phyloP scores from a whole-genome alignment of 257 asterid genomes.

The Fraxinus anomala region DNA sequence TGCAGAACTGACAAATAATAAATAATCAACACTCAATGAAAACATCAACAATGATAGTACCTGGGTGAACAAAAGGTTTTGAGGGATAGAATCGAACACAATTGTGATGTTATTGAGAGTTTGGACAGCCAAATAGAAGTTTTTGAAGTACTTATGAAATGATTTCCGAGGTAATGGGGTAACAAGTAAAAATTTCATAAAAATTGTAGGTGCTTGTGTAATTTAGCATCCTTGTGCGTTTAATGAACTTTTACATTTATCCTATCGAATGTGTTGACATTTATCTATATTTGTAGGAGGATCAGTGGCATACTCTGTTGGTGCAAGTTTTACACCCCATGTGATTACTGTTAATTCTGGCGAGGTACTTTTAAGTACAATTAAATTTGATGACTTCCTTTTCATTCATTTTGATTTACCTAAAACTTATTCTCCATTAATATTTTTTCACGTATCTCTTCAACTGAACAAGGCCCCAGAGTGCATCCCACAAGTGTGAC shows the following conservation, averaged over 20 bases:
- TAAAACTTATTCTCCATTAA: background rate
- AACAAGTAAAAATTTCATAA: background rate
- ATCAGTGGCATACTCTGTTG: constrained; percentile 41
- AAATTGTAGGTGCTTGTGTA: background rate
- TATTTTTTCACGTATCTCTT: background rate
- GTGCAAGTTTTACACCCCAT: constrained; percentile 76
- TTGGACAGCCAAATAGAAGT: background rate
- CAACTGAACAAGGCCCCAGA: background rate
- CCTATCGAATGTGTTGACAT: constrained; percentile 12
- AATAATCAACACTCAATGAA: constrained; percentile 2
- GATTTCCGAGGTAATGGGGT: background rate
- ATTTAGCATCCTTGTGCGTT: background rate
- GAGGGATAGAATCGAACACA: too few relatives aligned
- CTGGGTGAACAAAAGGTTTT: too few relatives aligned
- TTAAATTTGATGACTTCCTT: background rate
- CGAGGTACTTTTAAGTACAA: constrained; percentile 52
- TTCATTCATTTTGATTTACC: background rate
- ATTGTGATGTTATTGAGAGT: too few relatives aligned
- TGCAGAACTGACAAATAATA: too few relatives aligned
- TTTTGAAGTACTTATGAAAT: background rate
- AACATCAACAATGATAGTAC: background rate
- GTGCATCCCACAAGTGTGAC: too few relatives aligned
- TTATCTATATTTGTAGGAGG: constrained; percentile 43
- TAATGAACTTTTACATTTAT: background rate
- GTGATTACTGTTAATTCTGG: constrained; percentile 76